Conservation (phyloP, 805 yeast species). For the Myxozyma melibiosi region DNA sequence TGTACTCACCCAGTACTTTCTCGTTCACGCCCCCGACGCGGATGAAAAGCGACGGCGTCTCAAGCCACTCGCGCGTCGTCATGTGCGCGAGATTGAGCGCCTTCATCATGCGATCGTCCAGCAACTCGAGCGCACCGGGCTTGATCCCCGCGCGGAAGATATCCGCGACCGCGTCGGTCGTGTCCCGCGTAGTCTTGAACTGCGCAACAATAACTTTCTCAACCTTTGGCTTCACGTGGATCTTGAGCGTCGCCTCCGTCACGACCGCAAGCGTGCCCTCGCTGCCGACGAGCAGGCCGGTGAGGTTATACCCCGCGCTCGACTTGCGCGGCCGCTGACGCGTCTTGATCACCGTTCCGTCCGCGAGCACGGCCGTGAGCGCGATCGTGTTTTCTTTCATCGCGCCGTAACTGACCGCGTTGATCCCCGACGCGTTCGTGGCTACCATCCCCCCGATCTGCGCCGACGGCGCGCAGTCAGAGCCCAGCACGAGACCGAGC, state of each 20-base stretch:
- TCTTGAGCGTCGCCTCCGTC: constrained; percentile 53
- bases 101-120: constrained; percentile 71
- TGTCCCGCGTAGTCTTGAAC: constrained; percentile 65
- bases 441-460: constrained; percentile 83
- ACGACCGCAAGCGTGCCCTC: constrained; percentile 72
- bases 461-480: constrained; percentile 92
- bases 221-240: constrained; percentile 48
- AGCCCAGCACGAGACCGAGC: constrained; percentile 69
- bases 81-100: constrained; percentile 66
- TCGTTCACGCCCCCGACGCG: constrained; percentile 64
- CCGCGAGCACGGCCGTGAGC: constrained; percentile 78
- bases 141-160: constrained; percentile 69
- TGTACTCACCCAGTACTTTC: constrained; percentile 52
- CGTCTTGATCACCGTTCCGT: constrained; percentile 79
- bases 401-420: constrained; percentile 78
- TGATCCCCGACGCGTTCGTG: constrained; percentile 80
- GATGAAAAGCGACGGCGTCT: constrained; percentile 72
- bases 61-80: constrained; percentile 59
- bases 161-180: constrained; percentile 68
- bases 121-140: constrained; percentile 76
- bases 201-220: constrained; percentile 67
- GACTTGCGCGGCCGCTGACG: constrained; percentile 76
- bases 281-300: constrained; percentile 75
- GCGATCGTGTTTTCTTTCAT: constrained; percentile 80
- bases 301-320: constrained; percentile 79